Base-by-base conservation (phyloP, 176 grass and related monocot genomes). In the Poa pratensis region DNA sequence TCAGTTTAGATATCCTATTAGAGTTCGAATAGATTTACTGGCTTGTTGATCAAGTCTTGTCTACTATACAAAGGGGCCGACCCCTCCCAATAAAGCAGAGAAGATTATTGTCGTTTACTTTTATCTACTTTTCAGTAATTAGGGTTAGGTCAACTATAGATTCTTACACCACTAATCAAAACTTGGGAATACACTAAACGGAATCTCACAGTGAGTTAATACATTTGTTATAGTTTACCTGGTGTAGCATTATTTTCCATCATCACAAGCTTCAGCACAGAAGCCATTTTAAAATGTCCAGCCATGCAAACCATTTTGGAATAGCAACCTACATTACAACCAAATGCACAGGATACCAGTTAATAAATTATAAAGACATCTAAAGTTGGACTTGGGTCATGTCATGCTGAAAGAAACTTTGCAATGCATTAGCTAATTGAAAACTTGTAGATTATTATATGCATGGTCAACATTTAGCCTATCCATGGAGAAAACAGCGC, bases 281-380 rank as follows among this genome's bases (percentile, higher is more conserved):
- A 85, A 80, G 90, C 82, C 93, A 94, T 94, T 94, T 87, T 88
- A 84, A 84, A 84, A 86, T 89, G 82, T 51, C 93, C 87, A 73
- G 83, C 11, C 90, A 90, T 90, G 87, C 93, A 94, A 85, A 94
- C 93, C 93, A 94, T 94, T 88, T 88, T 87, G 74, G 35, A 86
- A 81, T 71, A 80, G 69, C 59, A 92, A 83, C 85, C 90, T 94
- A 82, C 43, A 91, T 61, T 49, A 10, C 20, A 84, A 52, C 42
- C 37, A 83, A 42, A 73, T 75, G 42, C 8, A 67, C 73, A 75
- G 37, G 61, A 80, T 69, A 74, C 53, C 50, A 80, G 35, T 71
- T 80, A 59, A 51, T 1, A 65, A 32, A 59, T 9, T 79, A 75
- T 68, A 22, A 5, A 53, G 50, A 89, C 51, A 82, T 70, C 12